These are phyloP conservation scores for Diaporthe ampelina DNA, from an alignment of 2,329 filamentous ascomycete species.

Conservation along the genomic window DNA sequence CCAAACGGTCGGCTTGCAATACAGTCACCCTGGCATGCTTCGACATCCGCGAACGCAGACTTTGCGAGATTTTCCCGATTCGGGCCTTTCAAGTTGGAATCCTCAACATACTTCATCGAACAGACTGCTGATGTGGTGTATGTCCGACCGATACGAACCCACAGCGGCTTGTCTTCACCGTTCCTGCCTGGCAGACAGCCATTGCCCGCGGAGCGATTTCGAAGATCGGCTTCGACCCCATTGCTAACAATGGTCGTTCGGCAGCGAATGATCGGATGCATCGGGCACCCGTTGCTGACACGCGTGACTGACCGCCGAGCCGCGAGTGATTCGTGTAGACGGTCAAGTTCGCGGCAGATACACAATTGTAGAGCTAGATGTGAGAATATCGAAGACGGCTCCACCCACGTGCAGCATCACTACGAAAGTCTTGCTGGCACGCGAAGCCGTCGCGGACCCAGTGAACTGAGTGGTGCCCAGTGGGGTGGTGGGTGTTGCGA, in stretches of 20 bases:
- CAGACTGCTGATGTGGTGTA: not conserved
- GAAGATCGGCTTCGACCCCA: not conserved
- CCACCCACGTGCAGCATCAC: not conserved
- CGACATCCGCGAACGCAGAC: not conserved
- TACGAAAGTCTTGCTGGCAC: not conserved
- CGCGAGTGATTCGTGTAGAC: conserved; percentile 18
- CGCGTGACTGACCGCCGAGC: conserved; percentile 9
- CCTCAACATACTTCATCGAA: not conserved
- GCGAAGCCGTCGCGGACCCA: not conserved
- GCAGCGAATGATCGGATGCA: not conserved
- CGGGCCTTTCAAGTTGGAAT: not conserved
- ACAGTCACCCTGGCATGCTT: not conserved
- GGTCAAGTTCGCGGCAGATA: not conserved
- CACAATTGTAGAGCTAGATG: conserved; percentile 8
- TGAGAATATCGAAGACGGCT: not conserved
- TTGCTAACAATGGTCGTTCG: not conserved
- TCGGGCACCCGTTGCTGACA: not conserved
- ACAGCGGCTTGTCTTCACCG: not conserved
- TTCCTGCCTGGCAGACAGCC: not conserved
- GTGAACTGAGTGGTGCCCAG: not conserved
- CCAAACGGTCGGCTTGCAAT: not conserved
- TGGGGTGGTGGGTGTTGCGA: not conserved
- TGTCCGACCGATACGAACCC: not conserved
- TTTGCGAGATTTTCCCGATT: conserved; percentile 4
- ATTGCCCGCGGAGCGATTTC: not conserved